Evolutionary conservation across 164 flowering plant genomes (phyloP), one percentile per base, ranked within the genome.

Genomic region (Sedum album): DNA sequence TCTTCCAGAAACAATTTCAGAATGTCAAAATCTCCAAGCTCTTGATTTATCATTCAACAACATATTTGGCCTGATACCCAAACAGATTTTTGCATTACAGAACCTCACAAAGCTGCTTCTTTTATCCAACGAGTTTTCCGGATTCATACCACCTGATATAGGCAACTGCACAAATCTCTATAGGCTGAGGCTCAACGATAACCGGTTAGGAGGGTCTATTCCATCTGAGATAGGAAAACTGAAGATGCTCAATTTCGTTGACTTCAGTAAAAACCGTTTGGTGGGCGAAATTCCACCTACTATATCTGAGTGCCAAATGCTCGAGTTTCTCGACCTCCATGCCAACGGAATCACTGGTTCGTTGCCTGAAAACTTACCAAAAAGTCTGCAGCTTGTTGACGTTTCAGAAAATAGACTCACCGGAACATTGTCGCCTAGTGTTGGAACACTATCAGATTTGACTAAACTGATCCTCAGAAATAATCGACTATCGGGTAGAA

Each of bases 21-120:
- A 82, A 5, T 95, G 97, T 68, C 73, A 76, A 57, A 69, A 83
- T 60, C 92, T 95, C 57, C 86, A 92, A 73, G 96, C 94, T 46
- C 85, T 95, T 72, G 99, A 95, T 78, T 80, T 95, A 2, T 95
- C 99, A 25, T 83, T 83, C 77, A 95, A 95, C 71, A 72, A 72
- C 33, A 84, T 95, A 2, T 73, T 65, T 30, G 97, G 99, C 30
- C 48, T 86, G 10, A 82, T 95, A 14, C 97, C 99, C 1, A 81
- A 71, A 57, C 72, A 73, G 70, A 77, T 95, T 33, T 92, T 95
- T 65, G 82, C 75, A 20, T 76, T 95, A 76, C 73, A 64, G 53
- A 92, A 92, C 70, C 88, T 95, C 68, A 88, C 97, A 26, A 90
- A 90, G 82, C 48, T 95, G 68, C 78, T 95, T 61, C 82, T 95